Base-by-base conservation (phyloP, 306 rosid species). In the Sicyos edulis region DNA sequence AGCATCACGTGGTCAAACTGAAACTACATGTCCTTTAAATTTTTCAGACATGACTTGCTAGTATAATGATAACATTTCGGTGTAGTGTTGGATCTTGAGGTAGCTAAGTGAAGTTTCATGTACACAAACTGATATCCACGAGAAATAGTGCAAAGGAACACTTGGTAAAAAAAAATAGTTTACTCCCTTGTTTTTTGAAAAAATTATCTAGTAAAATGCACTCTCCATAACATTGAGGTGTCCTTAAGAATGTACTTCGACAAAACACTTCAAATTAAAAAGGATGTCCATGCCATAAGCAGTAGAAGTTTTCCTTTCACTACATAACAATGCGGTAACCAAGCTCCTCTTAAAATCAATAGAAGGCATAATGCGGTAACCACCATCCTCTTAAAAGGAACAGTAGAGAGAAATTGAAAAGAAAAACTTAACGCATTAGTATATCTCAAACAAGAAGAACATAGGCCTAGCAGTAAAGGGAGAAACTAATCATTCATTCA, bases 391-490 rank as follows among this genome's bases (percentile, higher is more conserved):
- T 15, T 60, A 56, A 60, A 26, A 29, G 66, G 2, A 47, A 10
- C 15, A 7, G 66, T 9, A 14, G 0, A 50, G 16, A 63, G 50
- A 63, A 63, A 63, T n/a, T 63, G 0, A 4, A 63, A 63, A 63
- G 26, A 63, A 60, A 29, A 60, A 32, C 66, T 60, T 60, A 37
- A 63, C 16, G 69, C 51, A 63, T 37, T 37, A n/a, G 4, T 63
- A 37, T 63, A 37, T 37, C 69, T 63, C 69, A 4, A 37, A 63
- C 17, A 63, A 63, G 69, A 63, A 63, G 69, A 63, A 32, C 20
- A 65, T 12, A 44, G 42, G 54, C 17, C 34, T 19, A 10, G 71
- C n/a, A 42, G 54, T 42, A 20, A 10, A 42, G n/a, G 45, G 71
- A 65, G 71, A 44, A 17, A 65, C 11, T 65, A 65, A 44, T 10